These are phyloP conservation scores for Coemansia sp. DNA, from an alignment of 192 early-diverging fungal species.

Conservation along the genomic window DNA sequence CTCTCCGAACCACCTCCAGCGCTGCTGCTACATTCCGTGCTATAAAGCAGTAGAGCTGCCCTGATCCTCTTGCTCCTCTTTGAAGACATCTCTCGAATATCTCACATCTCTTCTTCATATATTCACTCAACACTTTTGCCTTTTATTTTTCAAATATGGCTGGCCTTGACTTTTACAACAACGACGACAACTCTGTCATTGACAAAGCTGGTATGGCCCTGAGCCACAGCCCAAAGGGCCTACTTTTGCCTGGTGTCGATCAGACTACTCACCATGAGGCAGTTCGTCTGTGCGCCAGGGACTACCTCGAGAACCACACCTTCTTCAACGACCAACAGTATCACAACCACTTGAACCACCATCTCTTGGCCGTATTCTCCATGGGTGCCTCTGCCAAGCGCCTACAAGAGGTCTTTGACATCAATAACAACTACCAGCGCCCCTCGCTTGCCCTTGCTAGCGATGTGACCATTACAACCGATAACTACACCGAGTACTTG, in stretches of 20 bases:
- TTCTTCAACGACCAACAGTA: slow-evolving; percentile 60
- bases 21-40: too few species aligned
- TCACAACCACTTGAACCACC: slow-evolving; percentile 64
- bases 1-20: too few species aligned
- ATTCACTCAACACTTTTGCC: not conserved
- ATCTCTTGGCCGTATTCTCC: slow-evolving; percentile 58
- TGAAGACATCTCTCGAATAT: not conserved
- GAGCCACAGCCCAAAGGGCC: slow-evolving; percentile 17
- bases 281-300: slow-evolving; percentile 51
- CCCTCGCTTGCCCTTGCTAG: slow-evolving; percentile 29
- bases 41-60: too few species aligned
- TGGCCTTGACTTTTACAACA: not conserved
- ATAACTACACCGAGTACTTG: slow-evolving; percentile 41
- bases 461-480: slow-evolving; percentile 34
- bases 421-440: slow-evolving; percentile 31
- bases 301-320: slow-evolving; percentile 55
- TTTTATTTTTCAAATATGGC: not conserved
- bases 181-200: slow-evolving; percentile 41
- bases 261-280: slow-evolving; percentile 37
- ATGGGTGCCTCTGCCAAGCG: slow-evolving; percentile 57
- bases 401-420: slow-evolving; percentile 57
- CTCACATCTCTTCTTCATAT: not conserved
- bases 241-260: slow-evolving; percentile 54
- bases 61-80: too few species aligned
- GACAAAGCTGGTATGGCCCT: slow-evolving; percentile 33